phyloP scores from a whole-genome alignment of 106 monocot species.

The Amphibolis antarctica region DNA sequence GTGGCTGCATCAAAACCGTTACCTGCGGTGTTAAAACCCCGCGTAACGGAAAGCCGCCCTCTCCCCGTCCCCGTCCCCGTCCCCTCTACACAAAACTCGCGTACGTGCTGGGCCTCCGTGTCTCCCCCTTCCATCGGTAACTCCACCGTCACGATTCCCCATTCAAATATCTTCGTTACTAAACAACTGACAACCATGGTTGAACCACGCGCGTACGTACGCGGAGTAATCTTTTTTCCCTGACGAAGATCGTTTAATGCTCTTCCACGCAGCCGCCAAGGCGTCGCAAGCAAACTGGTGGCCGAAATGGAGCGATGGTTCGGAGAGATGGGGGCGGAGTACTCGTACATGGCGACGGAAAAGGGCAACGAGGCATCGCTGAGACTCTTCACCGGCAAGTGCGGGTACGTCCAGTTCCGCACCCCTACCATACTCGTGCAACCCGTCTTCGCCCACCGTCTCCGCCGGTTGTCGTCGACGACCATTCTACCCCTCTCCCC shows the following conservation, averaged over 20 bases:
- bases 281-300: conserved; percentile 40
- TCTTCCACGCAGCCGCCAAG: background rate
- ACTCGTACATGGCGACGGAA: conserved; percentile 67
- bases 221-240: background rate
- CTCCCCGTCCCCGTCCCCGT: background rate
- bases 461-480: conserved; percentile 9
- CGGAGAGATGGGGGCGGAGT: conserved; percentile 25
- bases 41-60: too few species aligned
- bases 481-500: conserved; percentile 36
- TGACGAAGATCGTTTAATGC: background rate
- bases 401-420: conserved; percentile 42
- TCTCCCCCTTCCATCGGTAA: conserved; percentile 40
- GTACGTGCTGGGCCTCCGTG: conserved; percentile 58
- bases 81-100: conserved; percentile 31
- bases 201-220: background rate
- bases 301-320: conserved; percentile 36
- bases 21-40: conserved; percentile 13
- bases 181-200: too few species aligned
- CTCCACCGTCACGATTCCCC: background rate
- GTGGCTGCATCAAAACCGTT: conserved; percentile 36
- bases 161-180: background rate
- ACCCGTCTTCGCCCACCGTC: conserved; percentile 52
- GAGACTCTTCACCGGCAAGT: conserved; percentile 36
- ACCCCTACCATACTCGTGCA: conserved; percentile 36
- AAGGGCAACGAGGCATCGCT: conserved; percentile 40